A percentile compares a stretch with the other conserved stretches of the same genome.
phyloP scores from a whole-genome alignment of 2,329 filamentous ascomycete species.

The Fusarium floridanum region DNA sequence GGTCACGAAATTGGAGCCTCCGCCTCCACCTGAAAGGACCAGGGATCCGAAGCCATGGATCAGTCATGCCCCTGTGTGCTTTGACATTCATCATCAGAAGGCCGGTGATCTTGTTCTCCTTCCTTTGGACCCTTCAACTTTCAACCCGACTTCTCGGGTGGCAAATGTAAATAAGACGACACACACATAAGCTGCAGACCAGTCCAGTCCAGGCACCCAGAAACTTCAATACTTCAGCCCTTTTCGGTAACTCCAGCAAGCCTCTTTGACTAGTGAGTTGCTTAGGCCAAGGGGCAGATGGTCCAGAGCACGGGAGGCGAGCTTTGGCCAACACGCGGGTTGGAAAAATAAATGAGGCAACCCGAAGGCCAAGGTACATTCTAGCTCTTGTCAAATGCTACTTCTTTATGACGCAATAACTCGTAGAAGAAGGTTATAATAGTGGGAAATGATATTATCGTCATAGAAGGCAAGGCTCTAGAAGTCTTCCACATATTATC shows the following conservation, averaged over 20 bases:
- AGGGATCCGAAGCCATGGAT: conserved; percentile 19
- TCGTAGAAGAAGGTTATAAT: not conserved
- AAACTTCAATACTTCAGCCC: conserved; percentile 32
- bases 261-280: conserved; percentile 20
- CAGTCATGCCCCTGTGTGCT: conserved; percentile 7
- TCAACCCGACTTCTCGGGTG: not conserved
- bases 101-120: not conserved
- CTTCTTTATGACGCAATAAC: not conserved
- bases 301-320: conserved; percentile 18
- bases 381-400: not conserved
- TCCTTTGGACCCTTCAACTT: not conserved
- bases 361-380: not conserved
- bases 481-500: not conserved
- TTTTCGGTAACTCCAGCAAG: conserved; percentile 34
- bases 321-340: not conserved
- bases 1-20: conserved; percentile 33
- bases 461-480: not conserved
- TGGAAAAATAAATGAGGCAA: not conserved
- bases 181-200: conserved; percentile 20
- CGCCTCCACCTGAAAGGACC: conserved; percentile 11
- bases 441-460: not conserved
- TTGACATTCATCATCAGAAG: not conserved
- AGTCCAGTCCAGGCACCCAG: conserved; percentile 26
- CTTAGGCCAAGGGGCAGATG: conserved; percentile 40
- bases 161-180: conserved; percentile 2